Base-by-base conservation (phyloP, 2,329 filamentous ascomycete genomes). In the Talaromyces funiculosus region DNA sequence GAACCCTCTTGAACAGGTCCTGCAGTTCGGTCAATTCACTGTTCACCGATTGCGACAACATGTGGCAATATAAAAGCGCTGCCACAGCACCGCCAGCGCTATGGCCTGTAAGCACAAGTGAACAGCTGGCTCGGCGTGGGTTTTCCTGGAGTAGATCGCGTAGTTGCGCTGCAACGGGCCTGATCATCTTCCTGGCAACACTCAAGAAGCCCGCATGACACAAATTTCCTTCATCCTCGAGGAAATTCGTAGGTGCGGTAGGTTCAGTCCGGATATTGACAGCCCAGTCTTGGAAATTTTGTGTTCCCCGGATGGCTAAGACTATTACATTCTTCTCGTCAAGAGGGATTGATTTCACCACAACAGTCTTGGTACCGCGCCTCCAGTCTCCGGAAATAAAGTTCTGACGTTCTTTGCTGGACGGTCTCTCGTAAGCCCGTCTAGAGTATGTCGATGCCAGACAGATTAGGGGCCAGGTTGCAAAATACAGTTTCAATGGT, bases 81-180 rank as follows among this genome's bases (percentile, higher is more conserved):
- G 91, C 91, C 0, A 96, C 86, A 0, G 92, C 92, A 2, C 92
- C 92, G 16, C 91, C 92, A 0, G 92, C 92, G 1, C 88, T 91
- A 70, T 96, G 92, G 0, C 92, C 92, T 0, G 92, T 95, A 62
- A 96, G 89, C 18, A 96, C 79, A 8, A 96, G 80, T 16, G 87
- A 90, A 68, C 86, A 89, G 2, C 79, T 77, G 5, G 84, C 81
- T 10, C 89, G 83, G 3, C 78, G 74, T 0, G 90, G 89, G 63
- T 92, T 85, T 64, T 94, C 89, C 64, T 87, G 79, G 0, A 95
- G 80, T 0, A 94, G 77, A 64, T 85, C 80, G 1, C 87, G 82
- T 7, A 95, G 81, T 0, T 88, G 84, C 0, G 83, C 80, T 0
- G 90, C 89, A 0, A 95, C 87, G 0, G 89, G 87, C 4, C 77